phyloP scores from a whole-genome alignment of 2,329 filamentous ascomycete genomes.

The Plenodomus tracheiphilus region DNA sequence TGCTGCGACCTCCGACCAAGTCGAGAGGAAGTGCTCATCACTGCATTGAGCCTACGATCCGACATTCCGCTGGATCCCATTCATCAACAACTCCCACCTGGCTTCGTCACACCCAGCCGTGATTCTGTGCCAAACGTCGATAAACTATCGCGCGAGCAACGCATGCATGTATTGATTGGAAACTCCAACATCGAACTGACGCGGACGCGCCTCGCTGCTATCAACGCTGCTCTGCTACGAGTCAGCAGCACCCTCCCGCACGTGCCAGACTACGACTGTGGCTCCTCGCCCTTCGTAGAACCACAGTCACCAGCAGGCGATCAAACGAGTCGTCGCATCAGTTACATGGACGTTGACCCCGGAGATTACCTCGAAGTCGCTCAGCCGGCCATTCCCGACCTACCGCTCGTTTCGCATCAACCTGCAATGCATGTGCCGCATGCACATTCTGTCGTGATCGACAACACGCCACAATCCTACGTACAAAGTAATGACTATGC shows the following conservation, averaged over 20 bases:
- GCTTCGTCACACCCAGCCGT: constrained; percentile 40
- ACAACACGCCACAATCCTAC: constrained; percentile 23
- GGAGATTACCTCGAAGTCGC: constrained; percentile 33
- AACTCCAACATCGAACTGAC: constrained; percentile 33
- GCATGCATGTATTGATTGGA: constrained; percentile 43
- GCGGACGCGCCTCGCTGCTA: constrained; percentile 29
- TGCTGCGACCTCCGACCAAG: constrained; percentile 44
- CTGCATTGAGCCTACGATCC: constrained; percentile 40
- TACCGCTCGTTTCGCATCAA: constrained; percentile 25
- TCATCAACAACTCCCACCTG: constrained; percentile 35
- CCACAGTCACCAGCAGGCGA: constrained; percentile 30
- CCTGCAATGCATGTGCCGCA: constrained; percentile 23
- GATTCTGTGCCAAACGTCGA: constrained; percentile 41
- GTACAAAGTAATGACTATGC: constrained; percentile 26
- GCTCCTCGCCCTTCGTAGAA: constrained; percentile 29
- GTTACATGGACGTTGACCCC: constrained; percentile 45
- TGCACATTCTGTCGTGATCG: constrained; percentile 21
- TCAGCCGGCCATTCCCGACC: constrained; percentile 33
- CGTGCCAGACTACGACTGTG: constrained; percentile 26
- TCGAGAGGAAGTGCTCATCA: constrained; percentile 42
- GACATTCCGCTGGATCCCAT: constrained; percentile 34
- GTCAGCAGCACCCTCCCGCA: constrained; percentile 21
- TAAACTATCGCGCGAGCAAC: constrained; percentile 36
- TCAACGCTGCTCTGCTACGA: constrained; percentile 38
- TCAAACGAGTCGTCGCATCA: constrained; percentile 34